Evolutionary conservation across 169 alveolate genomes (phyloP).

Genomic region (Plasmodium fragile): DNA sequence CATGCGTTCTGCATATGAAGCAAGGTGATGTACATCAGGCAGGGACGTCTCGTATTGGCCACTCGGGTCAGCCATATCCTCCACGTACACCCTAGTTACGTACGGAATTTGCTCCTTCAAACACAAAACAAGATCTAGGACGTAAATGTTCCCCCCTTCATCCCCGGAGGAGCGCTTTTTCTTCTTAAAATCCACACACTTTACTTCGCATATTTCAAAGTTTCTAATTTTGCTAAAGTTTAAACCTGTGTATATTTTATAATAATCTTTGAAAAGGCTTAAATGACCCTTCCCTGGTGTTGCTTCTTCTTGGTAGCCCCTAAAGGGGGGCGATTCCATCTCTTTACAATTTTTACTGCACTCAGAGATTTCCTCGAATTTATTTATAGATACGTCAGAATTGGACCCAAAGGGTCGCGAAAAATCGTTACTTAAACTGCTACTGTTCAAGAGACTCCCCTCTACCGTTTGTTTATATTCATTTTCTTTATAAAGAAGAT

Average conservation of each 20-base stretch:
- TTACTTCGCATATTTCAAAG: constrained; percentile 60
- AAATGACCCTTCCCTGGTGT: constrained; percentile 13
- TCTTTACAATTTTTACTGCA: constrained; percentile 7
- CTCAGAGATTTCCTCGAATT: constrained; percentile 15
- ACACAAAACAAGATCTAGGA: constrained; percentile 58
- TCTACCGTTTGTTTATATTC: neutral
- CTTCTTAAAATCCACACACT: constrained; percentile 31
- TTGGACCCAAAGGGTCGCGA: neutral
- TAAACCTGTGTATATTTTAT: constrained; percentile 28
- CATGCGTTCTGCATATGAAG: constrained; percentile 1
- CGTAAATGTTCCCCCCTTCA: constrained; percentile 22
- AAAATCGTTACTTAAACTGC: constrained; percentile 25
- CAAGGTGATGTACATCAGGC: neutral
- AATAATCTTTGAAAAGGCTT: constrained; percentile 49
- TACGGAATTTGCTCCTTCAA: constrained; percentile 68
- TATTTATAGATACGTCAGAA: neutral
- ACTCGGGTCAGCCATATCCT: neutral
- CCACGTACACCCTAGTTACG: constrained; percentile 49
- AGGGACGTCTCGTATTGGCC: neutral
- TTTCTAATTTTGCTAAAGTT: constrained; percentile 19
- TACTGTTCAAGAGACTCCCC: neutral
- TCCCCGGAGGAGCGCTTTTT: constrained; percentile 7
- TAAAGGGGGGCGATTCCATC: neutral
- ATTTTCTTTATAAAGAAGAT: constrained; percentile 36
- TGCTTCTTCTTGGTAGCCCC: neutral